Base-by-base conservation (phyloP, 768 basidiomycete genomes). In the Boletus eberwhitei region DNA sequence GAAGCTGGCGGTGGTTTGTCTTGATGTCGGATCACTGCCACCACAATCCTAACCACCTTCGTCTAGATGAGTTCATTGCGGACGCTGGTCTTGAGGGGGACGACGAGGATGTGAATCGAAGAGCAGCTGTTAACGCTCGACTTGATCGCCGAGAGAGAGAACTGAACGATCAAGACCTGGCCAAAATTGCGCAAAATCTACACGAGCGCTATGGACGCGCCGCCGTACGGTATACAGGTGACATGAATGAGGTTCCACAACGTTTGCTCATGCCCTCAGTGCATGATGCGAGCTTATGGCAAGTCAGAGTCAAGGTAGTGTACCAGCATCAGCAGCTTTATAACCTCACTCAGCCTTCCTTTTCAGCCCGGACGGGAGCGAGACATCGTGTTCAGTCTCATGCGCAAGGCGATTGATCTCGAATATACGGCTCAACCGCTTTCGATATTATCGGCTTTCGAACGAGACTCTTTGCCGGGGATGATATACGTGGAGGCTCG, bases 401-500 rank as follows among this genome's bases (percentile, higher is more conserved):
- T 97, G 83, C 86, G 93, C 53, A 98, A 97, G 73, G 84, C 92
- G 26, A 82, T 96, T 45, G 88, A 90, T 63, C 77, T 87, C 22
- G 90, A 96, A 68, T 88, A 86, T 69, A 82, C 82, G 3, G 84
- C 82, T 43, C 79, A 78, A 32, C 92, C 93, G 0, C 81, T 98
- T 38, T 80, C 80, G n/a, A 94, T 99, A 61, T 75, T 90, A 42
- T 93, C 97, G 8, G 93, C 93, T 7, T 99, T 99, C 73, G 90
- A 96, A 70, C 88, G 96, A 43, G 95, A 98, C 69, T 95, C 95
- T 2, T 77, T 99, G 3, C 86, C 90, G 0, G 96, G 96, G 1
- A 93, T 93, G 86, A 87, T 99, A 57, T 99, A 98, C 67, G 87
- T 99, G 44, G 97, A 99, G 74, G 93, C 96, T 9, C 84, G 88